Base-by-base conservation (phyloP, 306 rosid species). In the Acacia melanoxylon region DNA sequence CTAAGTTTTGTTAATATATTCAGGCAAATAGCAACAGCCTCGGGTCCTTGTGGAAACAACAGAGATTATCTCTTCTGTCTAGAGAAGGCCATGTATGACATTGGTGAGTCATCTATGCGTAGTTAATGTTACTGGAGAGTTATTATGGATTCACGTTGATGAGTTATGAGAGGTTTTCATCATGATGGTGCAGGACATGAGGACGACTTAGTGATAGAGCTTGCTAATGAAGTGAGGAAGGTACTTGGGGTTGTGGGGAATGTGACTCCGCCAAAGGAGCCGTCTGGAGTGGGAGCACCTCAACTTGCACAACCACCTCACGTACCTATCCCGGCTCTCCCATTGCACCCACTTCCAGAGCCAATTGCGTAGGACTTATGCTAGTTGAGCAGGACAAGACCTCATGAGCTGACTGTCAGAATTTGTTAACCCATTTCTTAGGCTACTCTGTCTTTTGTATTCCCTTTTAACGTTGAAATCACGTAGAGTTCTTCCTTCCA, bases 1-100 rank as follows among this genome's bases (percentile, higher is more conserved):
- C 78, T 66, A 45, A 79, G 81, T 15, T 40, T 20, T 67, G 69
- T 24, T 82, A 44, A 29, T 44, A 35, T 52, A 19, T 77, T 46
- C 93, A 95, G 99, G 81, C 97, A 96, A 92, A 96, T 96, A 74
- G 98, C 99, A 61, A 92, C 97, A 56, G 98, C 99, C 17, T 12
- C 10, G 77, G 99, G 99, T 1, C 99, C 99, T n/a, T 93, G 95
- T 24, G 99, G 99, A 49, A 92, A 96, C 86, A 96, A 96, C 42
- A 87, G 94, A 63, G 98, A 96, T 72, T 96, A 96, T 67, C 65
- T 96, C 73, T 96, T 93, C 84, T 85, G 70, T 59, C 61, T 96
- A 65, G 98, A 96, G 82, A 94, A 92, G 78, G 98, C 99, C 78
- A 54, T 96, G 99, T 76, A 73, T 74, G 93, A 88, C 80, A 91